phyloP scores from a whole-genome alignment of 2,329 filamentous ascomycete genomes.

The Fusarium secorum region DNA sequence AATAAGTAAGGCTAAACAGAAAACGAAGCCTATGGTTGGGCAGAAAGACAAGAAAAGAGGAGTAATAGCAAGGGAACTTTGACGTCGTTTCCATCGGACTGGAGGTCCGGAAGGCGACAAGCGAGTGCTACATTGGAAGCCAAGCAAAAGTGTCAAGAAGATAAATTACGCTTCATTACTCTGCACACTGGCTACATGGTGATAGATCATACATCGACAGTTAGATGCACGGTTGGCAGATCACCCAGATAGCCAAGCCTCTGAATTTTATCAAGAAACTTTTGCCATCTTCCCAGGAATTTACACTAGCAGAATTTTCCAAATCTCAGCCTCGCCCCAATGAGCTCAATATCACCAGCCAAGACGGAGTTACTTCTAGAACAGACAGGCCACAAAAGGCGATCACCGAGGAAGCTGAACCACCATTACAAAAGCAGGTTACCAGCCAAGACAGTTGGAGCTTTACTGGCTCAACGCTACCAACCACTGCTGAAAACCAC shows the following conservation, averaged over 20 bases:
- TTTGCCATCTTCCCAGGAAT: not conserved
- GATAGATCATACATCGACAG: not conserved
- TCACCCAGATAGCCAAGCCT: not conserved
- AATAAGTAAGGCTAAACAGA: fast-evolving
- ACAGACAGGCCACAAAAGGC: not conserved
- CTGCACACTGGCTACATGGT: not conserved
- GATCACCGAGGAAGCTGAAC: not conserved
- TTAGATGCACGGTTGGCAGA: not conserved
- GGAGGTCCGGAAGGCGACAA: not conserved
- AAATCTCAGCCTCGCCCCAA: not conserved
- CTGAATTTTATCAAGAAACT: fast-evolving
- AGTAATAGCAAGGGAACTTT: too few species aligned
- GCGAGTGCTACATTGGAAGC: not conserved
- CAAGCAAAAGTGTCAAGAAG: not conserved
- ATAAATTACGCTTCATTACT: fast-evolving
- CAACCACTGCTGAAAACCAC: too few species aligned
- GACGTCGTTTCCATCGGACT: not conserved
- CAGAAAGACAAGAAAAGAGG: fast-evolving
- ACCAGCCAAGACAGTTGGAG: not conserved
- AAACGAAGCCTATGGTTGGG: not conserved
- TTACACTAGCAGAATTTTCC: not conserved
- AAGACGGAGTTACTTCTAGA: constrained; percentile 15
- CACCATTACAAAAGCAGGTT: not conserved
- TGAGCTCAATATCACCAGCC: not conserved
- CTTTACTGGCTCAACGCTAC: fast-evolving